Conservation (phyloP, 192 early-diverging fungal genomes). For the Chytriomyces confervae region DNA sequence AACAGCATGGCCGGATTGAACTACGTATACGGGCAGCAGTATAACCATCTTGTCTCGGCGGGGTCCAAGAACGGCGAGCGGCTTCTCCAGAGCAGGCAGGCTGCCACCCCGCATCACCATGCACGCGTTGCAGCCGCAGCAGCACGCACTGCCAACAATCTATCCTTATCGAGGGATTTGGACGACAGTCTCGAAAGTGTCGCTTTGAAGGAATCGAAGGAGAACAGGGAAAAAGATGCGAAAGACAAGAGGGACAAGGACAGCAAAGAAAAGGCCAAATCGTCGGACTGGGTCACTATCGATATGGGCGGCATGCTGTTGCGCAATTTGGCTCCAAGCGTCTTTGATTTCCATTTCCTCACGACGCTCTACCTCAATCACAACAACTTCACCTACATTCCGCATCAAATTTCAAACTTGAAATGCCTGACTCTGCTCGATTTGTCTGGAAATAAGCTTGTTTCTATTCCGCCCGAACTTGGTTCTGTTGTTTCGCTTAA, state of each 20-base stretch:
- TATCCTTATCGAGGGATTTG: background rate
- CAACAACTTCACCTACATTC: conserved; percentile 84
- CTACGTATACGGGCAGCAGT: no score
- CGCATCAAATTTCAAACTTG: conserved; percentile 73
- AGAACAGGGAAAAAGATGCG: no score
- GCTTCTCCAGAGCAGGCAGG: conserved; percentile 54
- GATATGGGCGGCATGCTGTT: conserved; percentile 97
- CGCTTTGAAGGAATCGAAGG: no score
- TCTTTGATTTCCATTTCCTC: conserved; percentile 87
- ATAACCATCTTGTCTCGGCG: no score
- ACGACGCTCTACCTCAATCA: conserved; percentile 95
- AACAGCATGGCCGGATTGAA: no score
- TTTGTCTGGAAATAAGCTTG: conserved; percentile 87
- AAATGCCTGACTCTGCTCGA: conserved; percentile 76
- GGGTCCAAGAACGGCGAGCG: background rate
- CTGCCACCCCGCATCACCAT: conserved; percentile 85
- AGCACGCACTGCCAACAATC: conserved; percentile 62
- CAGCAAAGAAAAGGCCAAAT: conserved; percentile 1
- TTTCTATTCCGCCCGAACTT: conserved; percentile 82
- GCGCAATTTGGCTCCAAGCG: conserved; percentile 72
- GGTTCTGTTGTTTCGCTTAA: conserved; percentile 80
- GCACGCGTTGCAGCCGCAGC: conserved; percentile 86
- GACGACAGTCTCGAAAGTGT: no score
- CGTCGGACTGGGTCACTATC: conserved; percentile 75
- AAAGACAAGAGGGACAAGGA: background rate